phyloP scores from a whole-genome alignment of 257 asterid genomes.

The Fraxinus excelsior region DNA sequence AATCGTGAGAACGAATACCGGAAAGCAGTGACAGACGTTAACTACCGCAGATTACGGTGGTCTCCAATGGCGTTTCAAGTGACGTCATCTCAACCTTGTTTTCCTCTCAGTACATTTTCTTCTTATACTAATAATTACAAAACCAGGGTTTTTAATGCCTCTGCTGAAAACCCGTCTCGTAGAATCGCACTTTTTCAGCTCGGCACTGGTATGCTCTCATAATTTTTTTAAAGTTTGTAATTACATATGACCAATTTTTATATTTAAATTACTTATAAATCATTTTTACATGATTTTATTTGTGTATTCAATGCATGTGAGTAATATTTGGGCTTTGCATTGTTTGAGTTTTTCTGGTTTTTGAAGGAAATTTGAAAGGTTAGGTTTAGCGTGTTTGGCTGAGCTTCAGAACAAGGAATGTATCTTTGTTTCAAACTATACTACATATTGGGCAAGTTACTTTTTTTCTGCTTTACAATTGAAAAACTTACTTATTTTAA shows the following conservation, averaged over 20 bases:
- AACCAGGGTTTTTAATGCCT: constrained; percentile 19
- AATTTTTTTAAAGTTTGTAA: background rate
- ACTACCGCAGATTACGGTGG: background rate
- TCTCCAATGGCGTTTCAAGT: constrained; percentile 26
- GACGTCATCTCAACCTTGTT: constrained; percentile 22
- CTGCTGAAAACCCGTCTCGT: constrained; percentile 41
- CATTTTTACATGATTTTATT: background rate
- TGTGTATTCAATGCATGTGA: background rate
- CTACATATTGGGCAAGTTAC: background rate
- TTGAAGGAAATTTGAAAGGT: background rate
- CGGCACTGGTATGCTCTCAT: constrained; percentile 31
- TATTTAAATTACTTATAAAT: background rate
- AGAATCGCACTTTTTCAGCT: constrained; percentile 51
- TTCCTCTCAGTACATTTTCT: constrained; percentile 10
- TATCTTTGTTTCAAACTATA: background rate
- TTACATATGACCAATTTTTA: background rate
- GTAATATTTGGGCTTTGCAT: background rate
- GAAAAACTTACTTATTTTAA: background rate
- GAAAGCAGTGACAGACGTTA: constrained; percentile 15
- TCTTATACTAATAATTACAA: background rate
- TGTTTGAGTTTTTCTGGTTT: background rate
- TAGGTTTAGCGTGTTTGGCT: background rate
- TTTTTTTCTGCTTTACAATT: background rate
- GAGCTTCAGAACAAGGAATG: background rate
- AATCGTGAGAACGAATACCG: no score